phyloP scores from a whole-genome alignment of 176 grass and related monocot species.

The Oryza meyeriana region DNA sequence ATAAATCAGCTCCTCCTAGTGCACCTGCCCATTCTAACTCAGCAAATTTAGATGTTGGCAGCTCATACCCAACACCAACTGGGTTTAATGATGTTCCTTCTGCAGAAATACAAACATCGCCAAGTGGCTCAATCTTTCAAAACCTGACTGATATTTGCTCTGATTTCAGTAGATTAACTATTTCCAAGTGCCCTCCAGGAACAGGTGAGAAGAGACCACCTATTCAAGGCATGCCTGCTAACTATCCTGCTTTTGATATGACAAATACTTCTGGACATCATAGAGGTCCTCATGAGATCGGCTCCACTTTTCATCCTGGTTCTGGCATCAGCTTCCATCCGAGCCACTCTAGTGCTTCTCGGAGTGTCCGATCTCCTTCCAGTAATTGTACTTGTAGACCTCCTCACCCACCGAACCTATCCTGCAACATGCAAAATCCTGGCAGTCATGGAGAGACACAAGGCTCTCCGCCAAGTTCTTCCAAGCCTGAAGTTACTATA shows the following conservation, averaged over 20 bases:
- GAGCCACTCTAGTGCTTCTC: slow-evolving; percentile 36
- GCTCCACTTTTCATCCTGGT: slow-evolving; percentile 32
- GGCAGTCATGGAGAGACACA: slow-evolving; percentile 12
- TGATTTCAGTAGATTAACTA: slow-evolving; percentile 24
- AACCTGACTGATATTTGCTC: slow-evolving; percentile 31
- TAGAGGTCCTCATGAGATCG: slow-evolving; percentile 9
- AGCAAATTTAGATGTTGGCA: slow-evolving; percentile 32
- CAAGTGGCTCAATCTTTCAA: slow-evolving; percentile 34
- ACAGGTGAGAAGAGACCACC: background rate
- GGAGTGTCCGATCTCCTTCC: slow-evolving; percentile 20
- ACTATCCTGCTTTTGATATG: slow-evolving; percentile 17
- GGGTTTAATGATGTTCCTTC: slow-evolving; percentile 25
- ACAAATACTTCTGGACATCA: slow-evolving; percentile 34
- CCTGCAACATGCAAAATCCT: slow-evolving; percentile 30
- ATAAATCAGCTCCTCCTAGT: slow-evolving; percentile 35
- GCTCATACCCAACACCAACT: slow-evolving; percentile 1
- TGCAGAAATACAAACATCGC: slow-evolving; percentile 22
- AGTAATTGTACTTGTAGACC: slow-evolving; percentile 37
- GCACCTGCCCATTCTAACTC: slow-evolving; percentile 26
- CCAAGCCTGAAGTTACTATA: slow-evolving; percentile 38
- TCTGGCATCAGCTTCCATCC: slow-evolving; percentile 25
- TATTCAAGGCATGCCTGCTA: slow-evolving; percentile 2
- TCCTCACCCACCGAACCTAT: slow-evolving; percentile 6
- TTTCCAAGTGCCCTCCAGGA: slow-evolving; percentile 24
- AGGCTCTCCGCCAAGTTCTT: slow-evolving; percentile 23